A percentile compares a stretch with the other conserved stretches of the same genome.
Conservation (phyloP, 805 yeast genomes). For the Cyberlindnera galapagoensis region DNA sequence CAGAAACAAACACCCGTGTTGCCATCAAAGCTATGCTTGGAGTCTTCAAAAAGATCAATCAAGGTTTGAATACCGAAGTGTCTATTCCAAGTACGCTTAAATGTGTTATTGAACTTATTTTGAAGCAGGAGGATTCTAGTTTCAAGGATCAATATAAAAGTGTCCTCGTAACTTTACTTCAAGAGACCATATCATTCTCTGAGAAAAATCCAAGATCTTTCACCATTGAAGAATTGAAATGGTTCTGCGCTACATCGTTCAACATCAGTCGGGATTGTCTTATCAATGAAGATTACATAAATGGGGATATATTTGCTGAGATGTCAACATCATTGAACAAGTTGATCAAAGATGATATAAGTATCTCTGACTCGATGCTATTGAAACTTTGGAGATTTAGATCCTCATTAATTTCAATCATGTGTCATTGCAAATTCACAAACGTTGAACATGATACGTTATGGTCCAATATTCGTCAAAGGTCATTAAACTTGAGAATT, state of each 20-base stretch:
- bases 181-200: conserved; percentile 13
- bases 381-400: conserved; percentile 17
- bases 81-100: conserved; percentile 25
- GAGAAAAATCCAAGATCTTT: conserved; percentile 11
- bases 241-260: conserved; percentile 33
- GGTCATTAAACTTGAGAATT: conserved; percentile 9
- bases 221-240: conserved; percentile 31
- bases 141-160: conserved; percentile 6
- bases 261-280: conserved; percentile 26
- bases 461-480: conserved; percentile 8
- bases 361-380: conserved; percentile 18
- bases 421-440: conserved; percentile 11
- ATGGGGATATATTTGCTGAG: conserved; percentile 17
- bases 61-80: conserved; percentile 11
- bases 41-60: conserved; percentile 22
- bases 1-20: conserved; percentile 20
- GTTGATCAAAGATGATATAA: conserved; percentile 22
- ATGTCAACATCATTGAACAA: conserved; percentile 17
- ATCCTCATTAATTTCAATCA: conserved; percentile 12
- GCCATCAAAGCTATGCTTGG: conserved; percentile 22
- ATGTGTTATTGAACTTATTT: conserved; percentile 27
- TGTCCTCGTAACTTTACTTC: conserved; percentile 10
- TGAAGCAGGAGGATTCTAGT: conserved; percentile 13
- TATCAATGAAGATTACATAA: conserved; percentile 6
- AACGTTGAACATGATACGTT: conserved; percentile 5